Percentiles rank a stretch among this genome's conserved stretches.
phyloP scores from a whole-genome alignment of 2,329 filamentous ascomycete species.

The Aspergillus texensis region DNA sequence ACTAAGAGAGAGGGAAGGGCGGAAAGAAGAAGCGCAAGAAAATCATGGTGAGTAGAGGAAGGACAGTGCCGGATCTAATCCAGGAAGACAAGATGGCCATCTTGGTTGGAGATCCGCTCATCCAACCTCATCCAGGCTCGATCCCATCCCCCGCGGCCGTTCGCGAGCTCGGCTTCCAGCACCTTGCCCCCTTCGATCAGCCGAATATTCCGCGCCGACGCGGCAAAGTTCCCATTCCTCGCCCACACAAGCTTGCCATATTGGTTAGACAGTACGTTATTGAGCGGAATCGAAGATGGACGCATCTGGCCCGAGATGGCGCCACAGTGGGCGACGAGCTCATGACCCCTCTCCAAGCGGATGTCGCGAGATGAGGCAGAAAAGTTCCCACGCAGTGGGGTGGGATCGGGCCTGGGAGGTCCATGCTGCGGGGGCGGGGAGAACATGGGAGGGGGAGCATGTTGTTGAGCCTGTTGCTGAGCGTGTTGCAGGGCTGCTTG shows the following conservation, averaged over 20 bases:
- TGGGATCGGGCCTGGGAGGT: not conserved
- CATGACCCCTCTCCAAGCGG: constrained; percentile 36
- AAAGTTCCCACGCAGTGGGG: constrained; percentile 39
- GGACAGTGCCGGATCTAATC: constrained; percentile 7
- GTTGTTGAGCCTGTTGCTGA: constrained; percentile 5
- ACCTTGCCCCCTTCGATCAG: constrained; percentile 34
- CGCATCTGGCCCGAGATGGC: constrained; percentile 34
- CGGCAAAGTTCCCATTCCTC: constrained; percentile 40
- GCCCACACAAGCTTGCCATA: constrained; percentile 41
- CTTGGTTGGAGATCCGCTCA: constrained; percentile 43
- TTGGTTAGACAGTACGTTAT: constrained; percentile 41
- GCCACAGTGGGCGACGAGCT: constrained; percentile 41
- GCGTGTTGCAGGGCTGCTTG: not conserved
- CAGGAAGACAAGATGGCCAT: constrained; percentile 38
- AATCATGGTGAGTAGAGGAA: not conserved
- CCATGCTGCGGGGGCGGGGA: not conserved
- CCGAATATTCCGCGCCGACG: constrained; percentile 33
- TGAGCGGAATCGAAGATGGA: constrained; percentile 39
- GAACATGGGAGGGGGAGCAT: not conserved
- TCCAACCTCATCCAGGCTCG: constrained; percentile 36
- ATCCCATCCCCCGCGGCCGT: constrained; percentile 37
- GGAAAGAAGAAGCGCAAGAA: not conserved
- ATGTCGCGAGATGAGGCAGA: constrained; percentile 35
- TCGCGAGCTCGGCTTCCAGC: constrained; percentile 38
- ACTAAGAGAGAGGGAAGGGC: not conserved